Conservation (phyloP, 352 stramenopile species). For the Globisporangium sylvaticum region DNA sequence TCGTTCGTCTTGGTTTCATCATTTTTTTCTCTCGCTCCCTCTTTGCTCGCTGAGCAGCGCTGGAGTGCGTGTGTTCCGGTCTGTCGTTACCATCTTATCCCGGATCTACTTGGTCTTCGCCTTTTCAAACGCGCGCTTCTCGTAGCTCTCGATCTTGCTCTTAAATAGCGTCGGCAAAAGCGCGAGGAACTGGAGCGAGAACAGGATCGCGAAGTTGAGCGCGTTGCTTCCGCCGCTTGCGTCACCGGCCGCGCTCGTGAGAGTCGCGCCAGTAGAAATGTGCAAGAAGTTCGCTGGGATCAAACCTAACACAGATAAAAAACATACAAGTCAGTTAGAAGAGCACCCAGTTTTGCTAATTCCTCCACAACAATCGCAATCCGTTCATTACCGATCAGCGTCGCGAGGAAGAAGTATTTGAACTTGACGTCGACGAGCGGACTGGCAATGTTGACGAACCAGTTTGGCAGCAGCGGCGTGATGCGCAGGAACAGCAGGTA, state of each 20-base stretch:
- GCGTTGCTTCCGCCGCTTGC: conserved; percentile 54
- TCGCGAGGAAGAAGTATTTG: conserved; percentile 83
- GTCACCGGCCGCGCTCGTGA: conserved; percentile 60
- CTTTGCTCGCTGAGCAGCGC: no score
- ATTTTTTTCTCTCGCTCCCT: no score
- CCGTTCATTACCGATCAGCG: conserved; percentile 47
- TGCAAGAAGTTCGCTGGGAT: conserved; percentile 83
- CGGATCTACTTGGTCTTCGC: conserved; percentile 38
- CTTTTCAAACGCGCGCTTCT: conserved; percentile 75
- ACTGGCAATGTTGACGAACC: conserved; percentile 88
- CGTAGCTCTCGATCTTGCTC: conserved; percentile 81
- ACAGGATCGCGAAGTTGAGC: conserved; percentile 79
- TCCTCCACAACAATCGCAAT: background rate
- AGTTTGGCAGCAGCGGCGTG: conserved; percentile 85
- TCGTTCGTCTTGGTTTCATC: background rate
- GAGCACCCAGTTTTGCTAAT: no score
- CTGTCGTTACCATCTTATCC: no score
- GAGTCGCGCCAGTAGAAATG: conserved; percentile 77
- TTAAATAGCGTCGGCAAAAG: conserved; percentile 83
- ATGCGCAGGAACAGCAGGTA: conserved; percentile 89
- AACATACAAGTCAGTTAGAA: background rate
- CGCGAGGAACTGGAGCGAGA: conserved; percentile 81
- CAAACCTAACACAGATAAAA: conserved; percentile 35
- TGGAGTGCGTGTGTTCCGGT: no score
- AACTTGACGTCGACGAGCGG: conserved; percentile 82